Evolutionary conservation across 192 early-diverging fungal species (phyloP), one percentile per base, ranked within the genome.

Genomic region (Geranomyces michiganensis): DNA sequence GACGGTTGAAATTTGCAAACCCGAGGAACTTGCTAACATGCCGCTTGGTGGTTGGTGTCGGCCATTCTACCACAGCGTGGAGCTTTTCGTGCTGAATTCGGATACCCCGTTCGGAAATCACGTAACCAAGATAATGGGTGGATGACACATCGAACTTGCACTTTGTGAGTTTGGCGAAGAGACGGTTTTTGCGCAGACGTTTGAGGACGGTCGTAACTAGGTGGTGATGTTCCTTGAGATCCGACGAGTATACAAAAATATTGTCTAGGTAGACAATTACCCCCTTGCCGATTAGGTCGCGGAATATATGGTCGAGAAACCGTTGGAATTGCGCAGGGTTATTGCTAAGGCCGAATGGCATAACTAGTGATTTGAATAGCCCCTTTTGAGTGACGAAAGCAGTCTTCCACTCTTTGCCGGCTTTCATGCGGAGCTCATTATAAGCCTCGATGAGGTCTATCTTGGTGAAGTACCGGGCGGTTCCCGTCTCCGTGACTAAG

Each of bases 261-360:
- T 87, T 79, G 47, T 88, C 83, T 6, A 78, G 27, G 64, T 79
- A 76, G 62, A 70, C 44, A 4, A 75, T 27, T 12, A 77, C 72
- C 44, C 8, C 58, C 3, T 26, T 31, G 26, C 59, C 72, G 6
- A 77, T 55, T 22, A 74, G 14, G 36, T 81, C 81, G 0, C 58
- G 5, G 49, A 90, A 73, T 0, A 79, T 63, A 24, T 83, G 70
- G 45, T 86, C 80, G 22, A 90, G 82, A 1, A 82, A 45, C 0
- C 56, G 53, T 67, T 84, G 80, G 72, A 92, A 91, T 0, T 79
- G 72, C 0, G 79, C 85, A 0, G 88, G 85, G 0, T 80, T 82
- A 68, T 89, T 90, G 15, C 74, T 79, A 1, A 91, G 58, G 0
- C 89, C 88, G 63, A 89, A 88, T 0, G 88, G 88, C 43, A 92